These are phyloP conservation scores for Penicillium sp. DNA, from an alignment of 2,329 filamentous ascomycete genomes.

Conservation along the genomic window DNA sequence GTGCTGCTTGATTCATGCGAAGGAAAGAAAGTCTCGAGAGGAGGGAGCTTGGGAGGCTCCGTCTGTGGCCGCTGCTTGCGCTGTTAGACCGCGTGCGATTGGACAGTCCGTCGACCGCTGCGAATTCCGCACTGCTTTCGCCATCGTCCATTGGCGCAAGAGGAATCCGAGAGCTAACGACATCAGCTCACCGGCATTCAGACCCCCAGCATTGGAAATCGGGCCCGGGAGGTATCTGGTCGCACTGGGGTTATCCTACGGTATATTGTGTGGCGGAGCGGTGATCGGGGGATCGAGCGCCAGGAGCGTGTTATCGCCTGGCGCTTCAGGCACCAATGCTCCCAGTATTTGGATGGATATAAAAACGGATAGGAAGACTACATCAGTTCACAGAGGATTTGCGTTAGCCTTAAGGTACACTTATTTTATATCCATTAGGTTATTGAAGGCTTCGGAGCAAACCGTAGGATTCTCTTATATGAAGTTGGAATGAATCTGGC, in stretches of 20 bases:
- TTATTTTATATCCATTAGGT: no score
- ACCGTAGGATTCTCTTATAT: slow-evolving; percentile 6
- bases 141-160: slow-evolving; percentile 39
- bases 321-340: slow-evolving; percentile 7
- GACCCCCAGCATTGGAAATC: slow-evolving; percentile 11
- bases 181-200: slow-evolving; percentile 24
- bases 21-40: slow-evolving; percentile 70
- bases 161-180: slow-evolving; percentile 20
- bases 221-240: slow-evolving; percentile 1
- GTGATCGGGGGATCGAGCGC: slow-evolving; percentile 4
- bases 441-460: slow-evolving; percentile 1
- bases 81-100: slow-evolving; percentile 34
- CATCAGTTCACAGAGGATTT: no score
- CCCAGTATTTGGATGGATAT: background rate
- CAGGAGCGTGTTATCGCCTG: slow-evolving; percentile 7
- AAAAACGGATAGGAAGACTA: no score
- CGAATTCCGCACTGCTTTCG: slow-evolving; percentile 27
- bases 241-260: slow-evolving; percentile 1
- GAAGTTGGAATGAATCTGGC: slow-evolving; percentile 5
- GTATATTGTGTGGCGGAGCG: slow-evolving; percentile 2
- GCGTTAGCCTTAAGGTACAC: no score
- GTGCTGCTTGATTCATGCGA: slow-evolving; percentile 46
- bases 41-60: slow-evolving; percentile 62
- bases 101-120: slow-evolving; percentile 24
- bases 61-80: slow-evolving; percentile 45